A percentile compares a stretch with the other conserved stretches of the same genome.
Conservation (phyloP, 164 flowering plant species). For the Magnolia officinalis region DNA sequence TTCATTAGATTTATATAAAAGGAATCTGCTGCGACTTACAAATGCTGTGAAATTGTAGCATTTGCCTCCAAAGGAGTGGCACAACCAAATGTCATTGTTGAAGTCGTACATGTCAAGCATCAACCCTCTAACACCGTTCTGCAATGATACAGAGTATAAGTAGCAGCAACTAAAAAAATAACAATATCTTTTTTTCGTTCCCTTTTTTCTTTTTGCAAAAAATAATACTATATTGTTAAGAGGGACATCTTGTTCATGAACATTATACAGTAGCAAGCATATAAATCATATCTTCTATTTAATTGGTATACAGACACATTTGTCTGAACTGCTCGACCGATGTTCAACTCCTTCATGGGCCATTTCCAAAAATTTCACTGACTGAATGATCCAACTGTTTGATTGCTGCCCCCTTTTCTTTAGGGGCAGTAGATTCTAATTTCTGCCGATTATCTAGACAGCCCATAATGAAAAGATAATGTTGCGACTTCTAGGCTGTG, state of each 20-base stretch:
- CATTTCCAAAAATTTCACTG: neutral
- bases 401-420: too few relatives aligned
- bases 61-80: conserved; percentile 74
- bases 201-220: too few relatives aligned
- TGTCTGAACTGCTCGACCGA: neutral
- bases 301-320: neutral
- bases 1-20: neutral
- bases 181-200: neutral
- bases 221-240: too few relatives aligned
- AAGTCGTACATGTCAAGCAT: conserved; percentile 93
- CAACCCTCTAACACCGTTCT: conserved; percentile 90
- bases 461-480: too few relatives aligned
- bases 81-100: conserved; percentile 75
- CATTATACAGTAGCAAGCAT: neutral
- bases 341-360: neutral
- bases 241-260: too few relatives aligned
- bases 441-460: too few relatives aligned
- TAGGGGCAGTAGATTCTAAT: too few relatives aligned
- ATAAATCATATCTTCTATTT: neutral
- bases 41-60: conserved; percentile 83
- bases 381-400: neutral
- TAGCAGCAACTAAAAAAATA: neutral
- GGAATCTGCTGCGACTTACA: conserved; percentile 39
- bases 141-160: conserved; percentile 23
- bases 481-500: too few relatives aligned